These are phyloP conservation scores for Trametes maxima DNA, from an alignment of 768 basidiomycete genomes.

Conservation along the genomic window DNA sequence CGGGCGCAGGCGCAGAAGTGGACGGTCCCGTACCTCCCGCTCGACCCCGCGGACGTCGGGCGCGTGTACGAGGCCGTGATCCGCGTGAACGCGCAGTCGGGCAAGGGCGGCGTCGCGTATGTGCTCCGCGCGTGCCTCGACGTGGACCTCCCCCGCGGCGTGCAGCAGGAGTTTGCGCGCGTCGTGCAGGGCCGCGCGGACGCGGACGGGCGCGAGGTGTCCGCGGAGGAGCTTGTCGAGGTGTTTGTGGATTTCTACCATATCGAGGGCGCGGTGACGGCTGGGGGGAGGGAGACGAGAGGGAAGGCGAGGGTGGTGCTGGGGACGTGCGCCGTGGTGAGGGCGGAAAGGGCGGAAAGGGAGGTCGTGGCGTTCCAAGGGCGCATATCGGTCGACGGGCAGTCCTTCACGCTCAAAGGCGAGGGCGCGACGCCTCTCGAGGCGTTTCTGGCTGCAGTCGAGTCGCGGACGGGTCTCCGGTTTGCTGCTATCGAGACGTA, in stretches of 20 bases:
- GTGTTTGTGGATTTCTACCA: constrained; percentile 84
- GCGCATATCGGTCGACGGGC: constrained; percentile 66
- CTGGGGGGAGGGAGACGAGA: constrained; percentile 53
- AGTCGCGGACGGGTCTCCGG: constrained; percentile 68
- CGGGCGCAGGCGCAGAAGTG: constrained; percentile 68
- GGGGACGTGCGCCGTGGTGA: constrained; percentile 63
- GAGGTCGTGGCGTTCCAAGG: constrained; percentile 57
- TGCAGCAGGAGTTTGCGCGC: constrained; percentile 95
- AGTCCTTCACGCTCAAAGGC: constrained; percentile 59
- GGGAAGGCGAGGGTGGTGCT: constrained; percentile 49
- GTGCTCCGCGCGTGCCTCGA: constrained; percentile 90
- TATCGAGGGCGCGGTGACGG: constrained; percentile 79
- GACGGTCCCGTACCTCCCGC: constrained; percentile 95
- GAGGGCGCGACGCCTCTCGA: constrained; percentile 94
- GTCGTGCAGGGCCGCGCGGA: constrained; percentile 91
- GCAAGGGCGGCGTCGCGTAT: constrained; percentile 97
- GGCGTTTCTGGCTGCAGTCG: constrained; percentile 55
- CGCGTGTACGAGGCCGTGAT: constrained; percentile 98
- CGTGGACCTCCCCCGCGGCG: constrained; percentile 92
- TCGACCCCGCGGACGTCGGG: constrained; percentile 95
- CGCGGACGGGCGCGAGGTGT: constrained; percentile 93
- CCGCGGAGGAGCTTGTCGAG: constrained; percentile 90
- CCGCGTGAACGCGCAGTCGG: constrained; percentile 98
- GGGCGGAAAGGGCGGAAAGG: constrained; percentile 35
- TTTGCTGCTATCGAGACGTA: constrained; percentile 72